phyloP scores from a whole-genome alignment of 345 rosid species.

The Salix koriyanagi region DNA sequence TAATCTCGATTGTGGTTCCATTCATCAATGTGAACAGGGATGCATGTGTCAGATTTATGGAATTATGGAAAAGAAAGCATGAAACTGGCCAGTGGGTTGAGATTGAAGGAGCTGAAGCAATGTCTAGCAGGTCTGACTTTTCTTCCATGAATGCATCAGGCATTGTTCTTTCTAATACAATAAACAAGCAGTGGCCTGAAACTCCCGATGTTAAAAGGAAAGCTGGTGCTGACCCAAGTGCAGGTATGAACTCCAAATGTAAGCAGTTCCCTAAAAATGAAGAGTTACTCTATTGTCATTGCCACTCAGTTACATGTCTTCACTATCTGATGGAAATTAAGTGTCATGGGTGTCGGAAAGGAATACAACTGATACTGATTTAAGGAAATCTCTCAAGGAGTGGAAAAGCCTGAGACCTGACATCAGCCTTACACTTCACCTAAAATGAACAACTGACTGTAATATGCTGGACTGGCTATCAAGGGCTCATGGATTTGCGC shows the following conservation, averaged over 20 bases:
- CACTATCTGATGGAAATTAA: neutral
- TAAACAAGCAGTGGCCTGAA: conserved; percentile 51
- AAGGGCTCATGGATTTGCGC: neutral
- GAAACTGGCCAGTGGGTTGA: conserved; percentile 95
- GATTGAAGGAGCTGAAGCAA: conserved; percentile 68
- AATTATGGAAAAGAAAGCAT: conserved; percentile 91
- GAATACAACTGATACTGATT: neutral
- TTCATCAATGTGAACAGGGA: conserved; percentile 53
- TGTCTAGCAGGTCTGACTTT: conserved; percentile 50
- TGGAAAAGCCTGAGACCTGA: neutral
- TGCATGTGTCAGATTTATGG: conserved; percentile 70
- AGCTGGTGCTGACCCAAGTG: conserved; percentile 27
- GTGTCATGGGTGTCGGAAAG: neutral
- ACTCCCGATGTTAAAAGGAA: conserved; percentile 50
- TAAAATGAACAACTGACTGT: neutral
- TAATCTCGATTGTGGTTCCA: conserved; percentile 10
- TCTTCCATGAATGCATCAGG: conserved; percentile 60
- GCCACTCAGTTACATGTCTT: neutral
- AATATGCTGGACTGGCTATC: neutral
- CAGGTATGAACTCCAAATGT: conserved; percentile 29
- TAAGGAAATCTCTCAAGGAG: neutral
- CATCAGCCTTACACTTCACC: neutral
- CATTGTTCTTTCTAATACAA: conserved; percentile 48
- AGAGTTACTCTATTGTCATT: neutral
- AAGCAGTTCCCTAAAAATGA: neutral